Percentiles rank a stretch among this genome's conserved stretches.
Evolutionary conservation across 139 green algal genomes (phyloP).

Genomic region (Eudorina sp.): DNA sequence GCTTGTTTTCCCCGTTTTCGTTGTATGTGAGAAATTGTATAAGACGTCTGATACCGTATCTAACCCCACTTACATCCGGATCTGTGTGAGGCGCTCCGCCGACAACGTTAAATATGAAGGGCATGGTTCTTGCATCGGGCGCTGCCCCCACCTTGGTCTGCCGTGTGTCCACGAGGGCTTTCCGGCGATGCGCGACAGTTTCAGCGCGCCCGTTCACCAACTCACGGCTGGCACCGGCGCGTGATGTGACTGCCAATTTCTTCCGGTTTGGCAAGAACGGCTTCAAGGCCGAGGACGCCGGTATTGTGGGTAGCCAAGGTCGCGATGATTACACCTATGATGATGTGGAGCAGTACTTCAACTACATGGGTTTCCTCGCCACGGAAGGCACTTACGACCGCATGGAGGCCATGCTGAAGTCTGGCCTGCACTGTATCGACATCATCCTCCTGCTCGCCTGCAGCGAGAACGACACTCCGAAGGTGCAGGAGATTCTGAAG

Average conservation of each 20-base stretch:
- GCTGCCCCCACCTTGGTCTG: neutral
- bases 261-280: constrained; percentile 85
- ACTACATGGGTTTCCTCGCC: constrained; percentile 97
- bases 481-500: constrained; percentile 93
- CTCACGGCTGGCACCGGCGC: neutral
- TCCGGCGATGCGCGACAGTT: neutral
- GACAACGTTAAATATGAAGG: constrained; percentile 19
- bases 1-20: neutral
- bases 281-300: constrained; percentile 56
- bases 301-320: constrained; percentile 71
- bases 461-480: constrained; percentile 91
- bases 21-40: neutral
- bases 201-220: constrained; percentile 3
- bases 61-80: neutral
- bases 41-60: neutral
- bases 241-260: constrained; percentile 59
- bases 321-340: constrained; percentile 51
- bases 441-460: constrained; percentile 93
- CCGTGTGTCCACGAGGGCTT: neutral
- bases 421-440: constrained; percentile 82
- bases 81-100: neutral
- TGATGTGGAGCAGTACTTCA: constrained; percentile 97
- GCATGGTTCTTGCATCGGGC: neutral
- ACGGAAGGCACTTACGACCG: constrained; percentile 91
- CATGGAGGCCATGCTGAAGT: constrained; percentile 82